phyloP scores from a whole-genome alignment of 2,329 filamentous ascomycete genomes.

The Penicillium digitatum region DNA sequence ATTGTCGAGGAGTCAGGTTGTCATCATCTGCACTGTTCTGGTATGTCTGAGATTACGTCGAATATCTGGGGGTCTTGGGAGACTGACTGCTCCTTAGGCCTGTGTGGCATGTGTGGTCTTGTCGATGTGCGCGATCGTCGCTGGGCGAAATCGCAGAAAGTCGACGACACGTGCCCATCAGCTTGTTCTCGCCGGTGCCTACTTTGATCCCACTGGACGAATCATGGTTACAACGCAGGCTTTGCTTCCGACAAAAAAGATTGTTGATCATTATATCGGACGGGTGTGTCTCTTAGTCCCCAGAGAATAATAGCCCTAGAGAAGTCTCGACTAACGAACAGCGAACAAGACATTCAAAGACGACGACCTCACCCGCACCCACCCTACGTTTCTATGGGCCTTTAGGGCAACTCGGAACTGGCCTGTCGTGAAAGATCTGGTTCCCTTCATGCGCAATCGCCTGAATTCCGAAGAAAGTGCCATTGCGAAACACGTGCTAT shows the following conservation, averaged over 20 bases:
- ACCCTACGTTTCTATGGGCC: constrained; percentile 83
- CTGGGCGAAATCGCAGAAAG: constrained; percentile 51
- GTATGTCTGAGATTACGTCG: constrained; percentile 44
- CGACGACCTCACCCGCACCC: constrained; percentile 70
- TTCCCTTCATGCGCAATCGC: constrained; percentile 69
- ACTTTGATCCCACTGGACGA: constrained; percentile 43
- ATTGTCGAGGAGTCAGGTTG: constrained; percentile 60
- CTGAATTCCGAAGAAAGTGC: constrained; percentile 52
- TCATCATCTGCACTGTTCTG: constrained; percentile 69
- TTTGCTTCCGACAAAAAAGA: constrained; percentile 54
- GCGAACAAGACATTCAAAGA: constrained; percentile 53
- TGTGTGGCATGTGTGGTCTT: constrained; percentile 60
- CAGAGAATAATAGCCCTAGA: neutral
- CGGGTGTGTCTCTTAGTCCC: constrained; percentile 42
- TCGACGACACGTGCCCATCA: constrained; percentile 60
- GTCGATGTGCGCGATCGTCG: constrained; percentile 53
- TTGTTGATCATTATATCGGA: constrained; percentile 73
- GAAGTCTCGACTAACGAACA: constrained; percentile 9
- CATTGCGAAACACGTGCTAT: constrained; percentile 48
- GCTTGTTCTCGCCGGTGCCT: constrained; percentile 48
- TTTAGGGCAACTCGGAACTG: constrained; percentile 78
- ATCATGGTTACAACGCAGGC: constrained; percentile 48
- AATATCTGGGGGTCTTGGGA: neutral
- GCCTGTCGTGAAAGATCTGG: constrained; percentile 62
- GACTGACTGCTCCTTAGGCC: constrained; percentile 46